Conservation (phyloP, 495 filamentous ascomycete species). For the Oidiodendron maius region DNA sequence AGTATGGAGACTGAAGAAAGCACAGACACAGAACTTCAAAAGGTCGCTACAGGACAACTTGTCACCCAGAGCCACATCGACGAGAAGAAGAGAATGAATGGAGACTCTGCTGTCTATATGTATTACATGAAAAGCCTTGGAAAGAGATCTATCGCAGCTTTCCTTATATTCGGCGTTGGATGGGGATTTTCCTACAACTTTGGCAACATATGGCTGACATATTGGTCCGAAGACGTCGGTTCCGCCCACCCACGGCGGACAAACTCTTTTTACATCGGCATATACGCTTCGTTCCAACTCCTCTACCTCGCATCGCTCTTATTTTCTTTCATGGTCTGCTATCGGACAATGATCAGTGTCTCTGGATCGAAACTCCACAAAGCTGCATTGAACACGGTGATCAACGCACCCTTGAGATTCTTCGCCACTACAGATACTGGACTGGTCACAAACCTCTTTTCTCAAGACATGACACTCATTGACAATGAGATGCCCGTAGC, state of each 20-base stretch:
- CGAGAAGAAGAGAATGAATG: conserved; percentile 31
- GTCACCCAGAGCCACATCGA: conserved; percentile 9
- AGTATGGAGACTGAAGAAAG: no score
- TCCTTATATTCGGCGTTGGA: neutral
- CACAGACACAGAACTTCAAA: no score
- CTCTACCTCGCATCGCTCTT: neutral
- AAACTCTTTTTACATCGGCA: conserved; percentile 5
- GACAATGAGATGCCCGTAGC: conserved; percentile 17
- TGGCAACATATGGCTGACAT: neutral
- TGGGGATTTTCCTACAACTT: neutral
- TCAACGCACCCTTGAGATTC: conserved; percentile 19
- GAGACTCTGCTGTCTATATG: conserved; percentile 49
- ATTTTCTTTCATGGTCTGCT: neutral
- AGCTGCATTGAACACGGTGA: neutral
- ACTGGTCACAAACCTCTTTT: conserved; percentile 26
- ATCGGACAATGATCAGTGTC: neutral
- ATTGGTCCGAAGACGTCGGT: neutral
- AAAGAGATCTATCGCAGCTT: neutral
- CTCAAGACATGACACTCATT: conserved; percentile 28
- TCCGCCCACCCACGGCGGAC: conserved; percentile 1
- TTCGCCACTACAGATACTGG: conserved; percentile 22
- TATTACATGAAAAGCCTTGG: conserved; percentile 19
- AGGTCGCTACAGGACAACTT: no score
- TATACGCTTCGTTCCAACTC: conserved; percentile 5
- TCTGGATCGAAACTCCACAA: conserved; percentile 2